These are phyloP conservation scores for Crithidia acanthocephali DNA, from an alignment of 208 protist genomes.

Conservation along the genomic window DNA sequence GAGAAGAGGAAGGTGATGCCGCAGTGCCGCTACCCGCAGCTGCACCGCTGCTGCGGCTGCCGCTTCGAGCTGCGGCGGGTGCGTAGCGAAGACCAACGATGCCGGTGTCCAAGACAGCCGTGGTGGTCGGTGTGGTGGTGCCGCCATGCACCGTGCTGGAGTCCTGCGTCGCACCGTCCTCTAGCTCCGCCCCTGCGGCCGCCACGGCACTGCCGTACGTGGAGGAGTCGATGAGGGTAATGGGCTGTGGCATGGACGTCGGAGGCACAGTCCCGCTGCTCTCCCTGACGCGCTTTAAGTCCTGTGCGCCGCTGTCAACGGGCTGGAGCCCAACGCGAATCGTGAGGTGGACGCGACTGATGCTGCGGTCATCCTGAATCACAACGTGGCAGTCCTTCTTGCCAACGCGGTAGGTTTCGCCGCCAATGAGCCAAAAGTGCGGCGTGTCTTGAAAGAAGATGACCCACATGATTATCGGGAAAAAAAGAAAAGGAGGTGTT, in stretches of 20 bases:
- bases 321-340: constrained; percentile 36
- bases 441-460: constrained; percentile 65
- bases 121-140: neutral
- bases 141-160: neutral
- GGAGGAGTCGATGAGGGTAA: constrained; percentile 74
- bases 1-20: neutral
- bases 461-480: constrained; percentile 70
- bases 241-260: constrained; percentile 21
- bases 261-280: neutral
- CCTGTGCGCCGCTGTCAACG: neutral
- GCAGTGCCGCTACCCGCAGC: no score
- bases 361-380: constrained; percentile 73
- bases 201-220: constrained; percentile 67
- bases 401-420: constrained; percentile 61
- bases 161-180: constrained; percentile 16
- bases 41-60: neutral
- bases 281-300: neutral
- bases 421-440: constrained; percentile 68
- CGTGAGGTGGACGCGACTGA: constrained; percentile 80
- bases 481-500: constrained; percentile 15
- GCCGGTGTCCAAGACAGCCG: constrained; percentile 10
- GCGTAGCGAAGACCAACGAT: constrained; percentile 27
- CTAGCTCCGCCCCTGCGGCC: constrained; percentile 14
- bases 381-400: constrained; percentile 69
- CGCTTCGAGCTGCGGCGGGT: neutral